Evolutionary conservation across 2,329 filamentous ascomycete species (phyloP), one percentile per base, ranked within the genome.

Genomic region (Lithohypha guttulata): DNA sequence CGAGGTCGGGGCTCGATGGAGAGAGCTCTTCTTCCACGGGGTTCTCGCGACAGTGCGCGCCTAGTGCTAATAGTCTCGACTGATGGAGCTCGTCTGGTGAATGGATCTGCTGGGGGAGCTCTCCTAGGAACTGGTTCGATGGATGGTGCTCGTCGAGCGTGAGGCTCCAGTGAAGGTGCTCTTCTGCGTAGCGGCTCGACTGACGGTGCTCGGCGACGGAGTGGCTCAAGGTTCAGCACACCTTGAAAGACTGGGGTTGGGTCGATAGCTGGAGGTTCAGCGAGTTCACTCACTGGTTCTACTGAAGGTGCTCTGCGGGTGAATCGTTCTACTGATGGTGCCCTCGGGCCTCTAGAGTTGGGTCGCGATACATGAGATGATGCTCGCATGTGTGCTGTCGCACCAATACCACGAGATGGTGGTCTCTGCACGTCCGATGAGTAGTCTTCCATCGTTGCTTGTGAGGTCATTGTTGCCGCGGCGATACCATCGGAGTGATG

Each of bases 201-300:
- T 2, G 47, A 49, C 9, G 34, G 21, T 5, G 47, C 44, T 17
- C 44, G 40, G 7, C 39, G 30, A 14, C 29, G 34, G 13, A 20
- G 6, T 19, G 34, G 34, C 22, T 35, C 33, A 3, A 15, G 21
- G 14, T 35, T 22, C 4, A 35, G 22, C 10, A 26, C 33, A 2
- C 20, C 20, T 14, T 6, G n/a, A 11, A 37, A 8, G 34, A 20
- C 23, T 29, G 23, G 9, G 15, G 18, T n/a, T n/a, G 34, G 18
- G 11, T 30, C 20, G 21, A 15, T 15, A 4, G 17, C 14, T 32
- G 25, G 17, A 28, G 34, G 17, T 15, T 34, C 21, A 19, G 23
- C 13, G 11, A 19, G 23, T 9, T 13, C 23, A 13, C 20, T 29
- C 14, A 37, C 18, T 3, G 34, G 34, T 17, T 21, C 26, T 11